Evolutionary conservation across 2,329 filamentous ascomycete genomes (phyloP), one percentile per base, ranked within the genome.

Genomic region (Verticillium alfalfae): DNA sequence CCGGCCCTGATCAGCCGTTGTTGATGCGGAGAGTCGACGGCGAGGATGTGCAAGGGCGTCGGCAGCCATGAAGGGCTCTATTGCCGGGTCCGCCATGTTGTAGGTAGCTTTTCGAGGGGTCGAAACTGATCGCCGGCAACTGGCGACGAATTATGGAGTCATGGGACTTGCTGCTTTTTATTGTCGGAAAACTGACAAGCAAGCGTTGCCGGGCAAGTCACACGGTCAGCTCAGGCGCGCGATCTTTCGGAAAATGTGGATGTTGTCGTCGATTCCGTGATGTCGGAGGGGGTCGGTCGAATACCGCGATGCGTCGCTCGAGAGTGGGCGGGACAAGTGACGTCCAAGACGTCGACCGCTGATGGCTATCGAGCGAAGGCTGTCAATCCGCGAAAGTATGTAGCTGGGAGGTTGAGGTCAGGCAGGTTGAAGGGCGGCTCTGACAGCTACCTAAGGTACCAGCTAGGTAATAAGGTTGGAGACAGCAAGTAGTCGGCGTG

Each of bases 11-110:
- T 65, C 61, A 57, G 61, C 9, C 34, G 57, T 34, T 57, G 56
- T 36, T 31, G 61, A 61, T 12, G 63, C 61, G n/a, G 65, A 67
- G 10, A 62, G 52, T 34, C 71, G 67, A 4, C 64, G 69, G n/a
- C 70, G 69, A 16, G 67, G 67, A 61, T 72, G 71, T 38, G 68
- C 69, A 38, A 68, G 59, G 7, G 65, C 64, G 64, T 72, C 70
- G 59, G 66, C 67, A 31, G 62, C 63, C 58, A 68, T 63, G 45
- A 70, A 62, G 41, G 68, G 64, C 57, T 70, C 70, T 63, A 61
- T 59, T 37, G 62, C 64, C n/a, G 66, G 39, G 64, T 68, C 68
- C 52, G 63, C 66, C 70, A 70, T 71, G 12, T 34, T 34, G 54
- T 7, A 56, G 22, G 52, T 26, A 26, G 52, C 22, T 15, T 13